Evolutionary conservation across 2,329 filamentous ascomycete genomes (phyloP).

Genomic region (Nigrospora osmanthi): DNA sequence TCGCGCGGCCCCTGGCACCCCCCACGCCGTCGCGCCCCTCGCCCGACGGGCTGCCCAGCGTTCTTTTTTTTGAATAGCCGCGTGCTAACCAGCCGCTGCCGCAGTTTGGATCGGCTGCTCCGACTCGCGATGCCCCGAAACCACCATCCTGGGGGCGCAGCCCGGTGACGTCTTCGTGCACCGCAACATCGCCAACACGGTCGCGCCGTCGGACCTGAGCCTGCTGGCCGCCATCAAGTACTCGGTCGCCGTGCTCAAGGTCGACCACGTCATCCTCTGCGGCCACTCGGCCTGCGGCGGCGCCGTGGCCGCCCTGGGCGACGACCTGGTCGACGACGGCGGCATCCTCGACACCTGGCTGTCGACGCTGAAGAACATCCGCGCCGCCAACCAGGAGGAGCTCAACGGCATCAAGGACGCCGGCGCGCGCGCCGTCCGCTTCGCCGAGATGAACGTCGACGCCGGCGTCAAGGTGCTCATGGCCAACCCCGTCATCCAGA

Average conservation of each 20-base stretch:
- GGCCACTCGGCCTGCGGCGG: constrained; percentile 63
- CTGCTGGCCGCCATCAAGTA: constrained; percentile 71
- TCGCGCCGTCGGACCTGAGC: constrained; percentile 68
- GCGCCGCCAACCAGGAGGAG: constrained; percentile 42
- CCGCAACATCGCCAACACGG: constrained; percentile 83
- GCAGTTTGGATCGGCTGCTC: constrained; percentile 79
- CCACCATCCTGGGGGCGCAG: constrained; percentile 67
- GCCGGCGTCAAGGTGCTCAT: constrained; percentile 59
- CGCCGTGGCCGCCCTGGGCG: constrained; percentile 49
- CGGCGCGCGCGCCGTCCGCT: constrained; percentile 45
- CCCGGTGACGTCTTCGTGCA: constrained; percentile 85
- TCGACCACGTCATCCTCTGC: constrained; percentile 63
- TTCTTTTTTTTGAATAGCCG: too few relatives aligned
- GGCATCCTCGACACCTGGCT: constrained; percentile 50
- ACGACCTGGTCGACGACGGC: constrained; percentile 30
- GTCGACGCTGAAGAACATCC: constrained; percentile 38
- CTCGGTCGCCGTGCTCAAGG: constrained; percentile 64
- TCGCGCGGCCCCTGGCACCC: too few relatives aligned
- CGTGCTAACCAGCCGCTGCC: too few relatives aligned
- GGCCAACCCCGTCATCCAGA: constrained; percentile 60
- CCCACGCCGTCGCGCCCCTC: too few relatives aligned
- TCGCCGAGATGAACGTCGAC: constrained; percentile 73
- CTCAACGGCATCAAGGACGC: constrained; percentile 45
- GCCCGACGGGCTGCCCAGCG: too few relatives aligned
- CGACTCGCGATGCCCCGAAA: constrained; percentile 79